These are phyloP conservation scores for Rhizophora apiculata DNA, from an alignment of 345 rosid species.

Conservation along the genomic window DNA sequence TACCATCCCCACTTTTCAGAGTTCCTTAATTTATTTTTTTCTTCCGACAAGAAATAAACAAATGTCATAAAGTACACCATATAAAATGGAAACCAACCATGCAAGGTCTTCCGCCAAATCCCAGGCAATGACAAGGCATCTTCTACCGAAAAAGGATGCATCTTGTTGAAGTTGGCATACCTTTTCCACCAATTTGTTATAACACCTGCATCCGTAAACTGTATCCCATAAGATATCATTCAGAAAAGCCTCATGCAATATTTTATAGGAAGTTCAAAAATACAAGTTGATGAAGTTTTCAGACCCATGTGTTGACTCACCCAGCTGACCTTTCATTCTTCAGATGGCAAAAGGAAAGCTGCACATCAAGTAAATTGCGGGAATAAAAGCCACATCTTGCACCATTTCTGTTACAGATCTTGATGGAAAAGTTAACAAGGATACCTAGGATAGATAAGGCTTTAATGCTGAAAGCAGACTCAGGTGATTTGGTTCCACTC, in stretches of 20 bases:
- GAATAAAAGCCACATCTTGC: background rate
- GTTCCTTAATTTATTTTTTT: too few relatives aligned
- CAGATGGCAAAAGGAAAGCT: background rate
- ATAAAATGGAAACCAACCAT: too few relatives aligned
- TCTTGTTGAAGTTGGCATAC: too few relatives aligned
- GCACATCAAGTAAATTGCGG: too few relatives aligned
- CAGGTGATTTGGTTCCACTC: constrained; percentile 56
- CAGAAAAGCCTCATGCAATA: constrained; percentile 2
- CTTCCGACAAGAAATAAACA: too few relatives aligned
- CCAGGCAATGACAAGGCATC: too few relatives aligned
- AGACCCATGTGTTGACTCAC: background rate
- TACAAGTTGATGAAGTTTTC: background rate
- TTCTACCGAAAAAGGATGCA: too few relatives aligned
- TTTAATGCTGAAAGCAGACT: constrained; percentile 48
- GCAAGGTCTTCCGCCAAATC: too few relatives aligned
- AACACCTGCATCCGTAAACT: too few relatives aligned
- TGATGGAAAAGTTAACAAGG: background rate
- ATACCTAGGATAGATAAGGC: constrained; percentile 76
- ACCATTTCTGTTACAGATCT: background rate
- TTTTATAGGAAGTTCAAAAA: background rate
- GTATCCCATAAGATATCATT: background rate
- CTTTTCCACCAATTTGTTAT: too few relatives aligned
- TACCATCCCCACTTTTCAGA: too few relatives aligned
- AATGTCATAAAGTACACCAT: too few relatives aligned
- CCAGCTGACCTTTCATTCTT: background rate